phyloP scores from a whole-genome alignment of 2,329 filamentous ascomycete species.

The Cryoendolithus antarcticus region DNA sequence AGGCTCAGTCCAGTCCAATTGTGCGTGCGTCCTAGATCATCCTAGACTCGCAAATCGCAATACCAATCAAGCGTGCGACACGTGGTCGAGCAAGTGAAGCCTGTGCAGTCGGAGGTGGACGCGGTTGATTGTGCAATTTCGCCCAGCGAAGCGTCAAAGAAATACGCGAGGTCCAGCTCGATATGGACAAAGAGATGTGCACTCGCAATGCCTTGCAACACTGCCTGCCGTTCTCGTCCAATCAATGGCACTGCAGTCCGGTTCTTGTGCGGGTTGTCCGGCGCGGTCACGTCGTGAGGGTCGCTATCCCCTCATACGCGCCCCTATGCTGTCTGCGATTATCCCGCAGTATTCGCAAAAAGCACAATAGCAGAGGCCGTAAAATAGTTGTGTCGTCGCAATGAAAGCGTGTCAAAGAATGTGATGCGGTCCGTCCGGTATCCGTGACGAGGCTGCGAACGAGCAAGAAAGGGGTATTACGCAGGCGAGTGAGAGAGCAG shows the following conservation, averaged over 20 bases:
- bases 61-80: constrained; percentile 20
- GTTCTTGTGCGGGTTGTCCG: too few species aligned
- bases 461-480: too few species aligned
- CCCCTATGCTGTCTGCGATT: too few species aligned
- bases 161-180: constrained; percentile 5
- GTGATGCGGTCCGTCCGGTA: too few species aligned
- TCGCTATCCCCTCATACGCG: too few species aligned
- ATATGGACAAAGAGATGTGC: constrained; percentile 5
- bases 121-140: constrained; percentile 7
- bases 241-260: constrained; percentile 2
- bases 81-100: constrained; percentile 11
- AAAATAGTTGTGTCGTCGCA: too few species aligned
- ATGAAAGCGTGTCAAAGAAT: too few species aligned
- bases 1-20: constrained; percentile 5
- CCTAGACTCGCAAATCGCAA: constrained; percentile 10
- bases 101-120: constrained; percentile 12
- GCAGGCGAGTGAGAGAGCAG: too few species aligned
- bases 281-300: too few species aligned
- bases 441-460: too few species aligned
- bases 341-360: too few species aligned
- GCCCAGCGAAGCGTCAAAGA: constrained; percentile 5
- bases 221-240: constrained; percentile 2
- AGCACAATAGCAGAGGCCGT: too few species aligned
- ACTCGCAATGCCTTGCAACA: constrained; percentile 6
- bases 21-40: constrained; percentile 14